Conservation (phyloP, 2,329 filamentous ascomycete species). For the Meredithiella fracta region DNA sequence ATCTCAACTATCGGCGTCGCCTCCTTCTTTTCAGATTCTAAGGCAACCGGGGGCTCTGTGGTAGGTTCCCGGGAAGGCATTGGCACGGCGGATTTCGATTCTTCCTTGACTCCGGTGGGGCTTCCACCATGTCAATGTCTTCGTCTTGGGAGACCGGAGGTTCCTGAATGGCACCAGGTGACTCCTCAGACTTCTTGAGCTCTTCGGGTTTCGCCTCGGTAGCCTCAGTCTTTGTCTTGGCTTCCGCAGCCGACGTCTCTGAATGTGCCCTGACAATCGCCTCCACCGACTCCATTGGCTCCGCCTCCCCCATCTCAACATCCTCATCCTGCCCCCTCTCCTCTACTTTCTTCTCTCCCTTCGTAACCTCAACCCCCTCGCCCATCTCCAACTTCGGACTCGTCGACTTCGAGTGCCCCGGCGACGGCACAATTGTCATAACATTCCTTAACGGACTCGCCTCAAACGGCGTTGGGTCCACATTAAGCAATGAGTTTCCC, state of each 20-base stretch:
- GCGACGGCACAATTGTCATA: constrained; percentile 6
- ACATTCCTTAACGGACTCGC: constrained; percentile 11
- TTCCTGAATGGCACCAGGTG: background rate
- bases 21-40: constrained; percentile 8
- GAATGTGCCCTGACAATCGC: background rate
- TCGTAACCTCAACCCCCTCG: background rate
- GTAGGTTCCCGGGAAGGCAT: background rate
- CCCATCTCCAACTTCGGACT: background rate
- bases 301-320: constrained; percentile 4
- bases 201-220: background rate
- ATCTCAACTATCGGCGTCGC: background rate
- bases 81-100: background rate
- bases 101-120: constrained; percentile 8
- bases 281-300: background rate
- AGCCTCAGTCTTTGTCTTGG: background rate
- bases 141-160: constrained; percentile 14
- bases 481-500: background rate
- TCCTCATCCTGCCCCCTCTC: background rate
- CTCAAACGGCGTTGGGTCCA: constrained; percentile 1
- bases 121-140: constrained; percentile 18
- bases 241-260: background rate
- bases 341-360: background rate
- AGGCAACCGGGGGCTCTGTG: no score
- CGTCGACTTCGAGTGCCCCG: background rate
- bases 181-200: background rate